phyloP scores from a whole-genome alignment of 2,329 filamentous ascomycete species.

The Colletotrichum tamarilloi region DNA sequence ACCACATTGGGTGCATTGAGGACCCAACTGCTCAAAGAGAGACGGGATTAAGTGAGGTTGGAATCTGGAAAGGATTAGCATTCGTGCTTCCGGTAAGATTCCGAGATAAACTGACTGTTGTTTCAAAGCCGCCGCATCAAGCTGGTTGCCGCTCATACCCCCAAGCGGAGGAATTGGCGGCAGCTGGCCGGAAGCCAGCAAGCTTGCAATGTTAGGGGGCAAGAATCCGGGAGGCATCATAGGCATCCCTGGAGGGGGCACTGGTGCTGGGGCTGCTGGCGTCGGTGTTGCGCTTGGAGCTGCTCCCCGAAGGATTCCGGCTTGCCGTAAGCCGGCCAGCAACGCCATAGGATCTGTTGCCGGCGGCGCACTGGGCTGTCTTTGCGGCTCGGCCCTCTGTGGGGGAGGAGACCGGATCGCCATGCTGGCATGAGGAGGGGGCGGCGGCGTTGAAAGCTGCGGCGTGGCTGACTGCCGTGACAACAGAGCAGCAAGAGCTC shows the following conservation, averaged over 20 bases:
- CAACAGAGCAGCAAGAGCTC: constrained; percentile 69
- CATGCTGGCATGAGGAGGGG: constrained; percentile 45
- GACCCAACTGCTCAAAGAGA: constrained; percentile 84
- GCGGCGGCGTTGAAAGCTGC: constrained; percentile 59
- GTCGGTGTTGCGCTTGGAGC: constrained; percentile 50
- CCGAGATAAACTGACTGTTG: constrained; percentile 64
- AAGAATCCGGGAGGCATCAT: constrained; percentile 42
- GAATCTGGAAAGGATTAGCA: constrained; percentile 60
- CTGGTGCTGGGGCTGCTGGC: constrained; percentile 42
- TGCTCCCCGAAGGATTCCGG: constrained; percentile 69
- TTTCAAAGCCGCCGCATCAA: constrained; percentile 77
- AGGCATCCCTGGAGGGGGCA: constrained; percentile 44
- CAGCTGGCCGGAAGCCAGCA: constrained; percentile 45
- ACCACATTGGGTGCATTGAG: constrained; percentile 92
- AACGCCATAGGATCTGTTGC: constrained; percentile 66
- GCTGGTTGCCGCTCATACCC: constrained; percentile 62
- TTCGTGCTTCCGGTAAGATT: not conserved
- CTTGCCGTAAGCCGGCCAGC: constrained; percentile 74
- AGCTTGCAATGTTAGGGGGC: constrained; percentile 49
- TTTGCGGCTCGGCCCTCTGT: constrained; percentile 52
- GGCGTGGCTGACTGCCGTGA: constrained; percentile 63
- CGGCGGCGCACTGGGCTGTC: constrained; percentile 47
- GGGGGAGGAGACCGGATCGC: constrained; percentile 63
- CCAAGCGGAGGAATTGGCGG: constrained; percentile 40
- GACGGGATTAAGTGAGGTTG: constrained; percentile 78